A percentile compares a stretch with the other conserved stretches of the same genome.
Evolutionary conservation across 73 alveolate species (phyloP).

Genomic region (Blepharisma stoltei): DNA sequence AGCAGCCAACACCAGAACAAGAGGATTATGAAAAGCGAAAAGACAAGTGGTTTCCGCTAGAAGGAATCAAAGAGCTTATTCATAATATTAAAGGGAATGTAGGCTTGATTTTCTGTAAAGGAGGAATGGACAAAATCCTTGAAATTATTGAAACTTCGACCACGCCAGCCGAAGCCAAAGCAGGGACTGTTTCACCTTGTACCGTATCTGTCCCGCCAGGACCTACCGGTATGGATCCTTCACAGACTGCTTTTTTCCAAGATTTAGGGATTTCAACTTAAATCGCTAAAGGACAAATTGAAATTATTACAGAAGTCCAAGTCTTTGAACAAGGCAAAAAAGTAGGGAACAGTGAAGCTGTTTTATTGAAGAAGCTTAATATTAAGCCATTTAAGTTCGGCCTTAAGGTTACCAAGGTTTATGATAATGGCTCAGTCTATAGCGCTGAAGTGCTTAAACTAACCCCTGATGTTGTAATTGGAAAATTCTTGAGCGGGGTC

Average conservation of each 20-base stretch:
- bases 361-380: conserved; percentile 92
- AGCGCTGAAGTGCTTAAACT: conserved; percentile 95
- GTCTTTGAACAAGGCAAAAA: conserved; percentile 79
- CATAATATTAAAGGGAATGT: conserved; percentile 62
- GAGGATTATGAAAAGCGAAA: conserved; percentile 62
- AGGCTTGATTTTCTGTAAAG: conserved; percentile 89
- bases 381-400: conserved; percentile 97
- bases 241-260: conserved; percentile 99
- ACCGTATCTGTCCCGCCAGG: conserved; percentile 98
- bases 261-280: conserved; percentile 90
- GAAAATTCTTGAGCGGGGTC: conserved; percentile 48
- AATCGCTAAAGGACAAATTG: conserved; percentile 98
- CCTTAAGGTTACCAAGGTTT: conserved; percentile 77
- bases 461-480: conserved; percentile 56
- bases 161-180: conserved; percentile 94
- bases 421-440: conserved; percentile 93
- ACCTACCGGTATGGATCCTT: conserved; percentile 99
- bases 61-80: conserved; percentile 40
- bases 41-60: conserved; percentile 54
- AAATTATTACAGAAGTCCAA: conserved; percentile 90
- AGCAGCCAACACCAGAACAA: conserved; percentile 46
- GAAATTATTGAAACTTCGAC: conserved; percentile 68
- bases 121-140: conserved; percentile 79
- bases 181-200: conserved; percentile 93
- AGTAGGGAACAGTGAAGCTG: conserved; percentile 95